Percentiles rank a stretch among this genome's conserved stretches.
Evolutionary conservation across 1,284 basidiomycete species (phyloP).

Genomic region (Filobasidium uniguttulatum): DNA sequence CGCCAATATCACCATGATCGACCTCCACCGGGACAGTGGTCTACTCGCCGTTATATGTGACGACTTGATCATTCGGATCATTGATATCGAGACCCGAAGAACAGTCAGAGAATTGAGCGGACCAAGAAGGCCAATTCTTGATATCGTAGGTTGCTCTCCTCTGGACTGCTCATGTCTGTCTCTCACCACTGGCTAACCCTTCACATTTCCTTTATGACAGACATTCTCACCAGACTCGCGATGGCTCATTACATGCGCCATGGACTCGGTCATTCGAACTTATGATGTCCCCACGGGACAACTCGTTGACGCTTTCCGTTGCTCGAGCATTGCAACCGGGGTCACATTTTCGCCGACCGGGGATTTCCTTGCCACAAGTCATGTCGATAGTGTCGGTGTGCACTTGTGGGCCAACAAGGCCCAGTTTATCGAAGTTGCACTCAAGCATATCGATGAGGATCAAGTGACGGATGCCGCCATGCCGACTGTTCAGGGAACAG

Average conservation of each 20-base stretch:
- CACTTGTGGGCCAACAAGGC: slow-evolving; percentile 96
- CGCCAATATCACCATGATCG: slow-evolving; percentile 55
- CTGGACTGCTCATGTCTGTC: not conserved
- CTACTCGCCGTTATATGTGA: slow-evolving; percentile 75
- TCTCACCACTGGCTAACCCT: not conserved
- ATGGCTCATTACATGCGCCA: slow-evolving; percentile 76
- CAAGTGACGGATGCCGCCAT: slow-evolving; percentile 56
- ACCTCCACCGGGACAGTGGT: slow-evolving; percentile 71
- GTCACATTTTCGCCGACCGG: slow-evolving; percentile 85
- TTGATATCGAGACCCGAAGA: slow-evolving; percentile 81
- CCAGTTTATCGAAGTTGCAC: slow-evolving; percentile 74
- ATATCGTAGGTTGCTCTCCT: slow-evolving; percentile 49
- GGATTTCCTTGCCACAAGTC: slow-evolving; percentile 90
- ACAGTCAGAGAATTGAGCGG: slow-evolving; percentile 77
- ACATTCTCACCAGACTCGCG: slow-evolving; percentile 85
- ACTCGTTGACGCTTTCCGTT: slow-evolving; percentile 83
- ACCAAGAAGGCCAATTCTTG: slow-evolving; percentile 64
- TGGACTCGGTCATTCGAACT: slow-evolving; percentile 85
- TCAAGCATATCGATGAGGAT: slow-evolving; percentile 64
- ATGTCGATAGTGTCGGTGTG: slow-evolving; percentile 85
- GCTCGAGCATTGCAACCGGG: slow-evolving; percentile 77
- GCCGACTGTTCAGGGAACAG: slow-evolving; percentile 68
- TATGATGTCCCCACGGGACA: slow-evolving; percentile 90
- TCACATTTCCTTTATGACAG: slow-evolving; percentile 35
- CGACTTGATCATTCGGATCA: slow-evolving; percentile 65